Evolutionary conservation across 1,284 basidiomycete species (phyloP).

Genomic region (Coniferiporia sulphurascens): DNA sequence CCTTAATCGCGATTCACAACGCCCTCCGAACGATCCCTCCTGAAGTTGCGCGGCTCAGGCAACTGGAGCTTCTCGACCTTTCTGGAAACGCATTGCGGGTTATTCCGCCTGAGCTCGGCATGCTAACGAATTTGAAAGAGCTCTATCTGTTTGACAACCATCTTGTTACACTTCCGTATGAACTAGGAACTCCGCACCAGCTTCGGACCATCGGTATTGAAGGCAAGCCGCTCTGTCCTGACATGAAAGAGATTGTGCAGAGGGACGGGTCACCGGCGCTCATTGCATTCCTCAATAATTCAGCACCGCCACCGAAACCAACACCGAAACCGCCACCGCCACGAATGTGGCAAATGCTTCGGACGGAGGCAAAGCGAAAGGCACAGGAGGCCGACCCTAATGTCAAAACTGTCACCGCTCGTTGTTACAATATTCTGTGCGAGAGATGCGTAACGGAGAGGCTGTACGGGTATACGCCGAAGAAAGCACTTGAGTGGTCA

Average conservation of each 20-base stretch:
- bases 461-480: constrained; percentile 95
- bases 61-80: constrained; percentile 88
- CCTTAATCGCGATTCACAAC: constrained; percentile 99
- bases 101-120: constrained; percentile 87
- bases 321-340: constrained; percentile 80
- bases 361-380: constrained; percentile 64
- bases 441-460: constrained; percentile 86
- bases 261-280: constrained; percentile 90
- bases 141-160: constrained; percentile 96
- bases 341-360: constrained; percentile 77
- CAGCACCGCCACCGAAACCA: too few relatives aligned
- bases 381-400: constrained; percentile 40
- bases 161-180: constrained; percentile 76
- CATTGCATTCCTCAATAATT: constrained; percentile 86
- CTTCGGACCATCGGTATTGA: constrained; percentile 93
- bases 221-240: constrained; percentile 87
- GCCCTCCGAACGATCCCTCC: constrained; percentile 77
- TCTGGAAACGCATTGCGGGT: constrained; percentile 83
- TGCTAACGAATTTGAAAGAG: too few relatives aligned
- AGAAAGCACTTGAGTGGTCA: constrained; percentile 94
- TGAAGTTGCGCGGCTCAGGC: constrained; percentile 79
- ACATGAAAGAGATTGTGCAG: constrained; percentile 78
- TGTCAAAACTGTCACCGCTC: too few relatives aligned
- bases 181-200: constrained; percentile 90
- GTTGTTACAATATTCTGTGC: too few relatives aligned